These are phyloP conservation scores for Sporothrix euskadiensis DNA, from an alignment of 2,329 filamentous ascomycete species.

Conservation along the genomic window DNA sequence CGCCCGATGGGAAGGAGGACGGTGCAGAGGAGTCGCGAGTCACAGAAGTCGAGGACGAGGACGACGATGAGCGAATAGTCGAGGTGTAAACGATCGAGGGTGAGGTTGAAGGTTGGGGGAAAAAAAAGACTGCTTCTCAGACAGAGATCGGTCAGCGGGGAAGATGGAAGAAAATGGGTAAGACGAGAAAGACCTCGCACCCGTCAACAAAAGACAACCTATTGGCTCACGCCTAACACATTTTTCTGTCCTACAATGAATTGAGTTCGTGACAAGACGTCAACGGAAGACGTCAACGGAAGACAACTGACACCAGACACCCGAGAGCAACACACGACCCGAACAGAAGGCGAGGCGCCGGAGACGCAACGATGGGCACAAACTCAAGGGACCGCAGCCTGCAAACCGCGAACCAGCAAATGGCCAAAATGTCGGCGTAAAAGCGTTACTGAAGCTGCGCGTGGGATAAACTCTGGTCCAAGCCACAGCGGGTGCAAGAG, in stretches of 20 bases:
- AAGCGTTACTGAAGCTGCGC: neutral
- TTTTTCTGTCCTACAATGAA: neutral
- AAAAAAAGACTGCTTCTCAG: neutral
- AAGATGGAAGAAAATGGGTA: neutral
- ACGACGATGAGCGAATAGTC: slow-evolving; percentile 57
- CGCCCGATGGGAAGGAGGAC: slow-evolving; percentile 44
- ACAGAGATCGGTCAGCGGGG: neutral
- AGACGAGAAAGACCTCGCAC: neutral
- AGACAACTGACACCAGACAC: neutral
- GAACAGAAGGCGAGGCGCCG: neutral
- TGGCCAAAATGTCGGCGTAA: neutral
- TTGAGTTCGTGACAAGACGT: neutral
- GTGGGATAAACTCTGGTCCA: neutral
- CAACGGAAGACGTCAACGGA: neutral
- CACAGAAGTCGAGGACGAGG: slow-evolving; percentile 49
- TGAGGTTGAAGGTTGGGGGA: neutral
- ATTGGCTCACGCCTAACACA: slow-evolving; percentile 13
- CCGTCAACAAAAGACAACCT: slow-evolving; percentile 1
- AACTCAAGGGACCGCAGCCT: neutral
- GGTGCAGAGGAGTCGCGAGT: slow-evolving; percentile 37
- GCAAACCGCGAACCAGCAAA: neutral
- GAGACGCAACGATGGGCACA: neutral
- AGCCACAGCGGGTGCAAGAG: slow-evolving; percentile 9
- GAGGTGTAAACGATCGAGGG: slow-evolving; percentile 44
- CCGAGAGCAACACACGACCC: neutral